A percentile compares a stretch with the other conserved stretches of the same genome.
Conservation (phyloP, 495 filamentous ascomycete genomes). For the Penicillium salamii region DNA sequence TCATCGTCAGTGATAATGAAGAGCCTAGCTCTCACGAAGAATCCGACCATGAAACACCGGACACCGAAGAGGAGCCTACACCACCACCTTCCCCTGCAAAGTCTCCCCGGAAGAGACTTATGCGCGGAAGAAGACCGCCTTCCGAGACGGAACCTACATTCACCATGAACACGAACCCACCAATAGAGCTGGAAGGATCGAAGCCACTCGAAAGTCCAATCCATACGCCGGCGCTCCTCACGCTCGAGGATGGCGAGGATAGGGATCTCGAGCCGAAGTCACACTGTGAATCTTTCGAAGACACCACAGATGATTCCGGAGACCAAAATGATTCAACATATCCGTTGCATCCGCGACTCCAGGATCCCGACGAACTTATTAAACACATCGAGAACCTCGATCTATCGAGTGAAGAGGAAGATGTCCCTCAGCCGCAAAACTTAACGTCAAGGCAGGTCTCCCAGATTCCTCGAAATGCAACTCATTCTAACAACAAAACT, state of each 20-base stretch:
- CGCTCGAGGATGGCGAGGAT: background rate
- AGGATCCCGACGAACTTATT: conserved; percentile 9
- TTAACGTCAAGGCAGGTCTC: conserved; percentile 22
- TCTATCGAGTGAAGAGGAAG: conserved; percentile 24
- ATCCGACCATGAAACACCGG: conserved; percentile 21
- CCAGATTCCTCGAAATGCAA: no score
- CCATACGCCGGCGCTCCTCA: background rate
- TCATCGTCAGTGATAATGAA: conserved; percentile 48
- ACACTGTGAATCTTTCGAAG: no score
- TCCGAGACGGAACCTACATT: conserved; percentile 17
- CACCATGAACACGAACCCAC: conserved; percentile 6
- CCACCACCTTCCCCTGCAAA: conserved; percentile 24
- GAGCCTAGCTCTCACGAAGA: conserved; percentile 40
- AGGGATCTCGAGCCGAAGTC: no score
- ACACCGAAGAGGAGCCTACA: conserved; percentile 29
- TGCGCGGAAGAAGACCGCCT: conserved; percentile 34
- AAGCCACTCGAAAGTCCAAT: background rate
- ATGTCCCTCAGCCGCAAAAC: conserved; percentile 17
- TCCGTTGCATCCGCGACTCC: background rate
- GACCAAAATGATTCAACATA: background rate
- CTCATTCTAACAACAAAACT: conserved; percentile 5
- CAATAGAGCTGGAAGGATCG: conserved; percentile 5
- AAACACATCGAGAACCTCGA: conserved; percentile 18
- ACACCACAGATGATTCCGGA: background rate
- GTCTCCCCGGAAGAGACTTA: conserved; percentile 29